Percentiles rank a stretch among this genome's conserved stretches.
These are phyloP conservation scores for Aspergillus niger DNA, from an alignment of 2,329 filamentous ascomycete genomes.

Conservation along the genomic window DNA sequence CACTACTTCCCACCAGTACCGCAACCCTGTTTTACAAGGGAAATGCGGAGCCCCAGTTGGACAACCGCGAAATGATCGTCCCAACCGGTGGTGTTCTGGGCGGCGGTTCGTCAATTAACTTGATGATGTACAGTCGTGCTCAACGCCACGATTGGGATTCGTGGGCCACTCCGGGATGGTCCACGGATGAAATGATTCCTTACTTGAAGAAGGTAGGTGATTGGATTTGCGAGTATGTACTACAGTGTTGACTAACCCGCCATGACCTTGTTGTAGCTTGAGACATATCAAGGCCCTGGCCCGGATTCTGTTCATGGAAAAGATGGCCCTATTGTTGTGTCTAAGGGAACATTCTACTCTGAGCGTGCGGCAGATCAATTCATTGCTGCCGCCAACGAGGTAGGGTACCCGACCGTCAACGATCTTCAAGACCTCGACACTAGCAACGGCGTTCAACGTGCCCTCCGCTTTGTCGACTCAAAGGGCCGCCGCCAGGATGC, in stretches of 20 bases:
- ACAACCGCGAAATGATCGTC: slow-evolving; percentile 2
- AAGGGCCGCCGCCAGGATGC: slow-evolving; percentile 5
- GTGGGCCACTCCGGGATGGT: slow-evolving; percentile 4
- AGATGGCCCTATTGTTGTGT: too few relatives aligned
- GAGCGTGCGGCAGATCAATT: too few relatives aligned
- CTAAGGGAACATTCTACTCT: too few relatives aligned
- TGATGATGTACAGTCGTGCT: slow-evolving; percentile 8
- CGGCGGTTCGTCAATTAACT: slow-evolving; percentile 7
- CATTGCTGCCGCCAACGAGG: too few relatives aligned
- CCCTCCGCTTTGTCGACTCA: background rate
- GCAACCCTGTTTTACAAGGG: slow-evolving; percentile 1
- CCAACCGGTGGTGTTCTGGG: slow-evolving; percentile 4
- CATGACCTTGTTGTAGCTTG: too few relatives aligned
- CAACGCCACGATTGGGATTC: slow-evolving; percentile 3
- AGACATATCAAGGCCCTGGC: too few relatives aligned
- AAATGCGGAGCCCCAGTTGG: slow-evolving; percentile 1
- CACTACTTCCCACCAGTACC: background rate
- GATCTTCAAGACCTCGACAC: too few relatives aligned
- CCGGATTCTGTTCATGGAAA: too few relatives aligned
- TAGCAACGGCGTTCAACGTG: too few relatives aligned
- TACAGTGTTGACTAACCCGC: too few relatives aligned
- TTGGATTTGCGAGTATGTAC: background rate
- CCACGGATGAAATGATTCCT: background rate
- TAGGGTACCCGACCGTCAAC: too few relatives aligned
- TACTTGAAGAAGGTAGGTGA: background rate